Conservation (phyloP, 2,329 filamentous ascomycete species). For the Pseudogymnoascus sp. region DNA sequence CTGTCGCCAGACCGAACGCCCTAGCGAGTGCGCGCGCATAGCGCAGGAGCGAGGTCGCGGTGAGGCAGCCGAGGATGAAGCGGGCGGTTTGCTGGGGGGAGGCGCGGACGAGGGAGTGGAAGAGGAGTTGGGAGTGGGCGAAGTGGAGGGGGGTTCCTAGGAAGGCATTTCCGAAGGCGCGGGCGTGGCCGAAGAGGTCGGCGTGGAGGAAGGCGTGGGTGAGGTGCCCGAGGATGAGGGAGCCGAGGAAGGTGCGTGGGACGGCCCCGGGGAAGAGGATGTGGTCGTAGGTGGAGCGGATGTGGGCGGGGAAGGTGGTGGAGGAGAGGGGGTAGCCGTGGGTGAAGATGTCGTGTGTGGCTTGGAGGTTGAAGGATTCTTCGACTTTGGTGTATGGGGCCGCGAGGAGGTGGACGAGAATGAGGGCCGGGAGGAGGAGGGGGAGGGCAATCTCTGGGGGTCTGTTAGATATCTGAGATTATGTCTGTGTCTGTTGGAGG, state of each 20-base stretch:
- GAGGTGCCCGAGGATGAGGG: conserved; percentile 66
- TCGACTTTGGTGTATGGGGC: conserved; percentile 96
- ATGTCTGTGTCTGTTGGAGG: neutral
- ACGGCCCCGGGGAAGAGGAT: conserved; percentile 85
- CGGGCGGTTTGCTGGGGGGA: conserved; percentile 57
- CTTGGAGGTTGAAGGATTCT: conserved; percentile 96
- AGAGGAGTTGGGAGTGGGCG: neutral
- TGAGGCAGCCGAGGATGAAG: conserved; percentile 68
- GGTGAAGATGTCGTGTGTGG: conserved; percentile 77
- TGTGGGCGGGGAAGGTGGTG: conserved; percentile 28
- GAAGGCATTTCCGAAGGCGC: neutral
- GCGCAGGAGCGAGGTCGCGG: conserved; percentile 58
- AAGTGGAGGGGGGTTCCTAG: conserved; percentile 42
- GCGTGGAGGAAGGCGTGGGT: conserved; percentile 36
- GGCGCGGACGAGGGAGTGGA: neutral
- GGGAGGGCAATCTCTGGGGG: neutral
- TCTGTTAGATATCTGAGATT: neutral
- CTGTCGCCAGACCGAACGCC: conserved; percentile 61
- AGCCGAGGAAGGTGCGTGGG: conserved; percentile 81
- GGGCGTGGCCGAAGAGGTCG: neutral
- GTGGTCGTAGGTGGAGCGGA: conserved; percentile 73
- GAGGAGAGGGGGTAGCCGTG: conserved; percentile 58
- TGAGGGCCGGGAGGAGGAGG: conserved; percentile 52
- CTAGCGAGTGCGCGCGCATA: conserved; percentile 57
- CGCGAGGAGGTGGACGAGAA: conserved; percentile 61